Conservation (phyloP, 192 early-diverging fungal genomes). For the Umbelopsis isabellina region DNA sequence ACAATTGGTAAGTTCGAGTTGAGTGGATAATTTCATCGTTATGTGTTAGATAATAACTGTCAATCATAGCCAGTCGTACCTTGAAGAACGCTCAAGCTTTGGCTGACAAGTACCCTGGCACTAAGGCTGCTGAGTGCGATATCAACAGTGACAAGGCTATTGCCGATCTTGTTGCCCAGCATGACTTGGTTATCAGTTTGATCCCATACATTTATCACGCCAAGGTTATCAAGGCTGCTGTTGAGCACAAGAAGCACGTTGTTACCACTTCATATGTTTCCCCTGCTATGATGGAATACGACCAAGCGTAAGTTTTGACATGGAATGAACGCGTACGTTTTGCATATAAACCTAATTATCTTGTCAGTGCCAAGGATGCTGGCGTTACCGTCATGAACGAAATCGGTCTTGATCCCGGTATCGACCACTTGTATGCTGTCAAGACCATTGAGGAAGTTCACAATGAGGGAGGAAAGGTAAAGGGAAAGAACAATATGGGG, state of each 20-base stretch:
- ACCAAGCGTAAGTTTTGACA: slow-evolving; percentile 66
- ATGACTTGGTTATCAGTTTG: slow-evolving; percentile 92
- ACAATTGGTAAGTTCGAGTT: slow-evolving; percentile 67
- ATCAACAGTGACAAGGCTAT: slow-evolving; percentile 77
- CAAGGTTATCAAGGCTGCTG: slow-evolving; percentile 86
- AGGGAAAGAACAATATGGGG: too few relatives aligned
- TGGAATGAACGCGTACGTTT: neutral
- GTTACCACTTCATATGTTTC: slow-evolving; percentile 98
- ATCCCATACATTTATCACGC: slow-evolving; percentile 92
- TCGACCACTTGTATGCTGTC: slow-evolving; percentile 92
- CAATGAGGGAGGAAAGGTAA: slow-evolving; percentile 78
- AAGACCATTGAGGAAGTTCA: slow-evolving; percentile 93
- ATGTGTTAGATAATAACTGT: neutral
- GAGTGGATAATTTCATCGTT: neutral
- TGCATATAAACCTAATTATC: neutral
- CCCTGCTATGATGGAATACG: slow-evolving; percentile 88
- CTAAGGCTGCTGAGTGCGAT: slow-evolving; percentile 75
- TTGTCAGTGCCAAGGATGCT: slow-evolving; percentile 73
- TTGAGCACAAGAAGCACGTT: slow-evolving; percentile 90
- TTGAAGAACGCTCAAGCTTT: slow-evolving; percentile 77
- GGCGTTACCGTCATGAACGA: slow-evolving; percentile 96
- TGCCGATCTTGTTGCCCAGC: slow-evolving; percentile 70
- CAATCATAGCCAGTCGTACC: slow-evolving; percentile 69
- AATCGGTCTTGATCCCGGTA: slow-evolving; percentile 97
- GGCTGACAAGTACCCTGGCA: slow-evolving; percentile 58